Evolutionary conservation across 257 asterid genomes (phyloP), one percentile per base, ranked within the genome.

Genomic region (Cruciata laevipes): DNA sequence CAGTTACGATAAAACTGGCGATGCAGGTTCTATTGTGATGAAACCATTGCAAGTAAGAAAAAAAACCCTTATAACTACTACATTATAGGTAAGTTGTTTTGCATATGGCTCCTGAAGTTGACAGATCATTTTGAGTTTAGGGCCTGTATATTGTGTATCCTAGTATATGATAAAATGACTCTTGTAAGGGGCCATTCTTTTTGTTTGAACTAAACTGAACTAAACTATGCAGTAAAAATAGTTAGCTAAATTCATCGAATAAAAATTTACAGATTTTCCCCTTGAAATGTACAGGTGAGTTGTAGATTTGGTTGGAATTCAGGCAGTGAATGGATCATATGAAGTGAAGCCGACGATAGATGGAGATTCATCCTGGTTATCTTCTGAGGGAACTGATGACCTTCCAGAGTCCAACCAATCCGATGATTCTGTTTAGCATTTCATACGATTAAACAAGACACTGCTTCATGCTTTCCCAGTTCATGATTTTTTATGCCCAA

Each of bases 41-140:
- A 83, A 90, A 74, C 91, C 99, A 67, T 27, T 93, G 86, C 94
- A 88, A 96, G 98, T 91, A 62, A 33, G 51, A 33, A n/a, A n/a
- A 32, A 7, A 10, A 42, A 20, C 18, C 35, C 24, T 16, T 5
- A 32, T n/a, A 9, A 31, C 6, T 32, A 16, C 65, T 61, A 32
- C 47, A 17, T 6, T 61, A 17, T 61, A 61, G 65, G 3, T 14
- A 32, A 60, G 42, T 60, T 61, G 0, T 61, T 32, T 60, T 60
- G 65, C 65, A 60, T n/a, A n/a, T 53, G 27, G 11, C 52, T 47
- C 53, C 20, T 47, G 49, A 40, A 40, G 14, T 40, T 40, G 17
- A n/a, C n/a, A n/a, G 49, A 17, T 16, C 23, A 2, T 51, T 51
- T 51, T 21, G 20, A n/a, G 57, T 51, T 51, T 16, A 49, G 6